Evolutionary conservation across 345 rosid genomes (phyloP).

Genomic region (Eucalyptus lansdowneana): DNA sequence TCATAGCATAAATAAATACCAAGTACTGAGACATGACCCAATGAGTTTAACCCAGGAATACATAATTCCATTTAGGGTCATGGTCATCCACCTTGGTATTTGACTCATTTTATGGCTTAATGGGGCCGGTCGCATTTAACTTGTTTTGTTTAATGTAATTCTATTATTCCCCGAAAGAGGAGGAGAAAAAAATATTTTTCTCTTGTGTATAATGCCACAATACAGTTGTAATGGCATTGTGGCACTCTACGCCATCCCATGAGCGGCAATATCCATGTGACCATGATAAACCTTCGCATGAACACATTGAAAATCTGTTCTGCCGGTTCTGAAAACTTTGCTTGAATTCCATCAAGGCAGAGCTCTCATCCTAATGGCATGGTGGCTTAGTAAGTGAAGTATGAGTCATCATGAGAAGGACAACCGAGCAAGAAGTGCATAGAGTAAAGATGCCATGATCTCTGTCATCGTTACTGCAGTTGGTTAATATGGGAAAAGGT

Average conservation of each 20-base stretch:
- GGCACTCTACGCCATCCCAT: neutral
- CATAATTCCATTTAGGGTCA: no score
- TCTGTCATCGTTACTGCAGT: neutral
- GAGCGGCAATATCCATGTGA: neutral
- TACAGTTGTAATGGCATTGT: no score
- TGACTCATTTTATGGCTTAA: neutral
- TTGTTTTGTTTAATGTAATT: no score
- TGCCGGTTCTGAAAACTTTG: rapidly evolving
- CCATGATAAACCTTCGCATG: neutral
- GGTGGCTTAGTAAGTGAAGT: neutral
- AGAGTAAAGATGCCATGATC: neutral
- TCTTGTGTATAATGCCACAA: no score
- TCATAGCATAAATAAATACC: neutral
- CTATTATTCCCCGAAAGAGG: rapidly evolving
- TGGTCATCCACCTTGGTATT: neutral
- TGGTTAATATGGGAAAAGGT: slow-evolving; percentile 8
- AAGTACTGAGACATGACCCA: rapidly evolving
- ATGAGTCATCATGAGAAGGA: neutral
- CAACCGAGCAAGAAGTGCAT: neutral
- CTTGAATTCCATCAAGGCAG: neutral
- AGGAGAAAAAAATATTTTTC: no score
- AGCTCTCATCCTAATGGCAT: neutral
- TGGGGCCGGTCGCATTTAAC: no score
- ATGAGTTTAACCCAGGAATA: neutral
- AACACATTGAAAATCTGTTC: neutral